Evolutionary conservation across 2,329 filamentous ascomycete species (phyloP), one percentile per base, ranked within the genome.

Genomic region (Alternaria triticimaculans): DNA sequence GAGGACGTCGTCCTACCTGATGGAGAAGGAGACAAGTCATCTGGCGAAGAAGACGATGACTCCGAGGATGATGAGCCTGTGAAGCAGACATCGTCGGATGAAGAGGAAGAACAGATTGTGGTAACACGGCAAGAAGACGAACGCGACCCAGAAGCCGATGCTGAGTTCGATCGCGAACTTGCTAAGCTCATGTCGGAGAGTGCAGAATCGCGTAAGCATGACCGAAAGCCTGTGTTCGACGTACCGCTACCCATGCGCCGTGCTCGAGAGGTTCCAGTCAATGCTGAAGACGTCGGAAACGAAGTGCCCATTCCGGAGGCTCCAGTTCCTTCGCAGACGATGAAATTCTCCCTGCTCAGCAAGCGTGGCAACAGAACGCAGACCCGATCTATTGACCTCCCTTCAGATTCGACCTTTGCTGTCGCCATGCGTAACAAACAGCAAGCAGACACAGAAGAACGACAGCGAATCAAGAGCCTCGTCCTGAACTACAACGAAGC

Each of bases 131-230:
- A 95, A 75, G 92, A 97, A 78, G 93, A 97, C 77, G 88, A 95
- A 72, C 87, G 94, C 60, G 94, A 99, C 70, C 94, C 95, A 0
- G 94, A 97, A 81, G 93, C 91, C 44, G 96, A 99, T 76, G 96
- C 95, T 7, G 96, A 99, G 45, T 99, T 99, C 78, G 96, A 99
- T 77, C 92, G 95, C 72, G 96, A 98, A 81, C 96, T 97, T 79
- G 94, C 96, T 41, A 97, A 97, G 81, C 92, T 99, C 88, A 98
- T 99, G 95, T 88, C 94, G 55, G 96, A 99, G 80, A 97, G 95
- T 82, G 84, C 97, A 73, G 96, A 99, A 71, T 96, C 95, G 5
- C 89, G 96, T 72, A 97, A 97, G 74, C 97, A 97, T 71, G 96
- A 99, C 76, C 92, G 96, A 66, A 97, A 97, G 81, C 89, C 92